Evolutionary conservation across 192 early-diverging fungal genomes (phyloP), one percentile per base, ranked within the genome.

Genomic region (Lunasporangiospora selenospora): DNA sequence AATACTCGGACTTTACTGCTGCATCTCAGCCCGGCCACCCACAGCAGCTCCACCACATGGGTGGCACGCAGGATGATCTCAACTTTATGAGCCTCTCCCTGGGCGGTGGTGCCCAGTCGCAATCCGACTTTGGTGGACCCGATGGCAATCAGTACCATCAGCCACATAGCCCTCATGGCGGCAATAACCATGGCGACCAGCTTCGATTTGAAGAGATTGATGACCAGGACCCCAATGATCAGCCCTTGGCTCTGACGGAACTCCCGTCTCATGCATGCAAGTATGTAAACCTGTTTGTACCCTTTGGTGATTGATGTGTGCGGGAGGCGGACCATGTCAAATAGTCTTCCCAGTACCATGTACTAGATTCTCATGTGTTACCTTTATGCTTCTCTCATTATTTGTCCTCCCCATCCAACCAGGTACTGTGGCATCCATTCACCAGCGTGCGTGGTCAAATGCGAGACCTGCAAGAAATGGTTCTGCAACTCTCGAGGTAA

Each of bases 341-440:
- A 16, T 16, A n/a, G n/a, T 16, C n/a, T 41, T n/a, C n/a, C n/a
- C n/a, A n/a, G n/a, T n/a, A n/a, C n/a, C n/a, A n/a, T n/a, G n/a
- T n/a, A n/a, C n/a, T n/a, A n/a, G n/a, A n/a, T n/a, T n/a, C n/a
- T n/a, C n/a, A n/a, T n/a, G n/a, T n/a, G n/a, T n/a, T n/a, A n/a
- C n/a, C n/a, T n/a, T n/a, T n/a, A n/a, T n/a, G n/a, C n/a, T n/a
- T n/a, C n/a, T n/a, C n/a, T n/a, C n/a, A n/a, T n/a, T n/a, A n/a
- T n/a, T n/a, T n/a, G n/a, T n/a, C n/a, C n/a, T n/a, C n/a, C n/a
- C n/a, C n/a, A n/a, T n/a, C n/a, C n/a, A n/a, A n/a, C n/a, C 43
- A 90, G 89, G 54, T 98, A 99, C 77, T 99, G 98, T 59, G 95
- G 93, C 31, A 89, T 98, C 58, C 95, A 98, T 62, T 87, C 87